These are phyloP conservation scores for Parsonsia alboflavescens DNA, from an alignment of 257 asterid species.

Conservation along the genomic window DNA sequence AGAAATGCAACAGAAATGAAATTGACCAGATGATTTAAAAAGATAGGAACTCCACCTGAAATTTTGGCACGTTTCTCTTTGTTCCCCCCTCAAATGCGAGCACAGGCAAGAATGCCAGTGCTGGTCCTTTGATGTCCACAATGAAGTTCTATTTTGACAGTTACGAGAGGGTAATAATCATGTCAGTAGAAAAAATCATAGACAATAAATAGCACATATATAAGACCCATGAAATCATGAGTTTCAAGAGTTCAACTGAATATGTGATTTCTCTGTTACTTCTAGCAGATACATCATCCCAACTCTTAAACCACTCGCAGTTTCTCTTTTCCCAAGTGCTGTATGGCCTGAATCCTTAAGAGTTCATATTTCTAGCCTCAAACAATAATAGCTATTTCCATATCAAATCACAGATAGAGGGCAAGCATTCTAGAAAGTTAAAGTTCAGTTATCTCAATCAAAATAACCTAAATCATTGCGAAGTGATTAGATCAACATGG, in stretches of 20 bases:
- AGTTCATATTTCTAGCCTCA: neutral
- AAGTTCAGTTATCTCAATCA: neutral
- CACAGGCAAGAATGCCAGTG: slow-evolving; percentile 77
- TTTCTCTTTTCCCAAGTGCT: neutral
- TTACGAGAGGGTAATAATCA: neutral
- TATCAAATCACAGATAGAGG: neutral
- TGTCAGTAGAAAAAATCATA: slow-evolving; percentile 1
- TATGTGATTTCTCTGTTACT: neutral
- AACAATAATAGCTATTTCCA: neutral
- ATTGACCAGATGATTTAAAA: neutral
- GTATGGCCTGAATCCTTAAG: neutral
- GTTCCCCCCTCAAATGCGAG: slow-evolving; percentile 98
- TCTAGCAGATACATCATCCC: neutral
- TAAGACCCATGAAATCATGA: neutral
- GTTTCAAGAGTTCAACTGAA: neutral
- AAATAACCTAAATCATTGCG: neutral
- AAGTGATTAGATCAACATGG: neutral
- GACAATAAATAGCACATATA: neutral
- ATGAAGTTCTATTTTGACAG: slow-evolving; percentile 55
- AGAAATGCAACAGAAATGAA: neutral
- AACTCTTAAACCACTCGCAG: neutral
- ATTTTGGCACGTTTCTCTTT: slow-evolving; percentile 90
- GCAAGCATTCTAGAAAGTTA: neutral
- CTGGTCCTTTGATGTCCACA: slow-evolving; percentile 88
- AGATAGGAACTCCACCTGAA: slow-evolving; percentile 46